A percentile compares a stretch with the other conserved stretches of the same genome.
These are phyloP conservation scores for Thinopyrum elongatum DNA, from an alignment of 176 grass and related monocot species.

Conservation along the genomic window DNA sequence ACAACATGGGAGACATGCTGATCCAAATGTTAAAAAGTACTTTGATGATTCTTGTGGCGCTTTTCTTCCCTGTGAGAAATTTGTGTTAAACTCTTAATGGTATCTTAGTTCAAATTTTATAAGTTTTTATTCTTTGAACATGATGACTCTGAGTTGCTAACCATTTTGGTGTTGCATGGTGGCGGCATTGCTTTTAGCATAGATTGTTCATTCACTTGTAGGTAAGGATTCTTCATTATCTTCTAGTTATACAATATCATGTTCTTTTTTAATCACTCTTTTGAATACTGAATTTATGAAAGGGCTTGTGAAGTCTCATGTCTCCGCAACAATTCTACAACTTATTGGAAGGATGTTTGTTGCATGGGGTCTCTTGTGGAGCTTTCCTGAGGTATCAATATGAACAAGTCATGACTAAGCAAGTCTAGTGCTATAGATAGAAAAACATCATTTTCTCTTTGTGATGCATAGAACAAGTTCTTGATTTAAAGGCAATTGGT, in stretches of 20 bases:
- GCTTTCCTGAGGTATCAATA: conserved; percentile 21
- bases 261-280: background rate
- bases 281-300: background rate
- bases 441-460: background rate
- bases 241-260: background rate
- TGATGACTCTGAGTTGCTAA: background rate
- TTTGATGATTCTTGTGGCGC: too few species aligned
- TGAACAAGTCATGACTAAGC: background rate
- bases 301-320: conserved; percentile 25
- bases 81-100: background rate
- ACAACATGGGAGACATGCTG: background rate
- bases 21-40: background rate
- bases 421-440: background rate
- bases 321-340: conserved; percentile 17
- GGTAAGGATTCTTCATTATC: conserved; percentile 8
- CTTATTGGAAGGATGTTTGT: background rate
- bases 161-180: background rate
- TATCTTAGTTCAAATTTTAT: background rate
- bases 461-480: background rate
- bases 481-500: background rate
- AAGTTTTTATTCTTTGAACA: background rate
- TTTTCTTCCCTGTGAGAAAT: background rate
- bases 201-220: conserved; percentile 22
- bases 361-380: conserved; percentile 22
- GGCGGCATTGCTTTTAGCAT: background rate